A percentile compares a stretch with the other conserved stretches of the same genome.
These are phyloP conservation scores for Stachybotrys chlorohalonatus DNA, from an alignment of 2,329 filamentous ascomycete genomes.

Conservation along the genomic window DNA sequence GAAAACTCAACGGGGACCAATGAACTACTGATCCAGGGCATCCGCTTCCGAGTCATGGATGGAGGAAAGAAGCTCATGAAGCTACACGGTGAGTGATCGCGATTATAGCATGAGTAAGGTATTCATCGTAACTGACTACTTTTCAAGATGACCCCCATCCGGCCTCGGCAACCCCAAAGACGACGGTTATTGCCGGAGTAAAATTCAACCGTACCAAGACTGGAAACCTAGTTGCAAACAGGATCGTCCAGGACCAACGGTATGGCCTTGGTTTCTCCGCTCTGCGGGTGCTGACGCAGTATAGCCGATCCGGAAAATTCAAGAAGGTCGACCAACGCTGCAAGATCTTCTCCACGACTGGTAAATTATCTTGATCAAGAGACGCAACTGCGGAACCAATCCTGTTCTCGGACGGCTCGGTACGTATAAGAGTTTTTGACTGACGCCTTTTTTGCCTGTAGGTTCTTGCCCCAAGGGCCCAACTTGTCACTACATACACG, in stretches of 20 bases:
- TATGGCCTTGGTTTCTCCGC: slow-evolving; percentile 35
- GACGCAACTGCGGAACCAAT: slow-evolving; percentile 11
- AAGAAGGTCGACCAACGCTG: slow-evolving; percentile 68
- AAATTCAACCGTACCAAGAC: slow-evolving; percentile 79
- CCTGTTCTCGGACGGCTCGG: slow-evolving; percentile 15
- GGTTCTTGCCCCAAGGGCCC: slow-evolving; percentile 81
- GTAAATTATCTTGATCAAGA: slow-evolving; percentile 45
- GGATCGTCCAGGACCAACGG: slow-evolving; percentile 67
- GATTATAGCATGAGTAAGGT: not conserved
- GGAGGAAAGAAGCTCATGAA: slow-evolving; percentile 78
- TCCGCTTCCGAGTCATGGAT: slow-evolving; percentile 63
- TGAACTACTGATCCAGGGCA: slow-evolving; percentile 60
- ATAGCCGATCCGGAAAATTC: slow-evolving; percentile 41
- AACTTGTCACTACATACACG: slow-evolving; percentile 72
- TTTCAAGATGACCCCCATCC: slow-evolving; percentile 46
- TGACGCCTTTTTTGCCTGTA: slow-evolving; percentile 36
- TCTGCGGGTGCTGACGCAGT: slow-evolving; percentile 26
- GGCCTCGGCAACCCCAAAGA: slow-evolving; percentile 64
- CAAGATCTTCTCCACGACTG: slow-evolving; percentile 61
- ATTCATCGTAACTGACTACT: slow-evolving; percentile 15
- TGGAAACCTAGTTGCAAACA: slow-evolving; percentile 74
- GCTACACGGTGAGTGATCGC: slow-evolving; percentile 47
- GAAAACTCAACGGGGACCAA: slow-evolving; percentile 32
- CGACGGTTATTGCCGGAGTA: slow-evolving; percentile 63
- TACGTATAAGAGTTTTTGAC: slow-evolving; percentile 30